Percentiles rank a stretch among this genome's conserved stretches.
phyloP scores from a whole-genome alignment of 805 yeast species.

The Candida golubevii region DNA sequence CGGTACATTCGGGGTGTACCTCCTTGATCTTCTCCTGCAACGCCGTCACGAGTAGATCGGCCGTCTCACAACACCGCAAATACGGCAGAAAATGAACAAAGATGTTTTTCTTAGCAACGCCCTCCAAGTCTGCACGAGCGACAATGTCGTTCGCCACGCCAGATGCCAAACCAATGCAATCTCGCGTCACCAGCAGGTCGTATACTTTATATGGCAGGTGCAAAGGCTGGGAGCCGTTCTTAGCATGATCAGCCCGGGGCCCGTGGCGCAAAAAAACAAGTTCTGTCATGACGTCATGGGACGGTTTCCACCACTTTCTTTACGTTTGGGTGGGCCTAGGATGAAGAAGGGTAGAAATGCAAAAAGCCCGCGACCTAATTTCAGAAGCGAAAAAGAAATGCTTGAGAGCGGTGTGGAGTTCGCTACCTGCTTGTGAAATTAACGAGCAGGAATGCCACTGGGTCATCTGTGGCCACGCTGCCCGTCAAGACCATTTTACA shows the following conservation, averaged over 20 bases:
- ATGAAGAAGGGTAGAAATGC: no score
- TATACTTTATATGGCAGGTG: constrained; percentile 25
- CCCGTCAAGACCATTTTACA: no score
- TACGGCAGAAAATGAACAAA: constrained; percentile 41
- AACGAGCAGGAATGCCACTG: not conserved
- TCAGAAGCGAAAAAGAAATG: no score
- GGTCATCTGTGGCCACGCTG: no score
- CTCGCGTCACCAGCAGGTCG: constrained; percentile 35
- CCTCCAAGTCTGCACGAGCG: constrained; percentile 18
- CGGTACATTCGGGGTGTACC: constrained; percentile 26
- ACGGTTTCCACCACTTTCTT: not conserved
- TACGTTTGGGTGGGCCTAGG: no score
- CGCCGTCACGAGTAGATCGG: constrained; percentile 33
- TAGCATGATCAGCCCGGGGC: constrained; percentile 36
- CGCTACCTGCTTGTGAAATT: not conserved
- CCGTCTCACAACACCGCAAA: constrained; percentile 42
- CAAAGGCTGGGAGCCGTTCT: constrained; percentile 25
- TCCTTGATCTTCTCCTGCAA: constrained; percentile 22
- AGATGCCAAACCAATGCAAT: constrained; percentile 26
- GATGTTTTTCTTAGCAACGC: constrained; percentile 15
- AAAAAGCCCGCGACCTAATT: no score
- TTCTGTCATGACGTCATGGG: constrained; percentile 29
- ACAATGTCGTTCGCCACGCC: constrained; percentile 28
- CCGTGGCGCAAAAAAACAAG: constrained; percentile 43
- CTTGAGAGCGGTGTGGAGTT: no score